Base-by-base conservation (phyloP, 2,329 filamentous ascomycete genomes). In the Teratosphaeria epicoccoides region DNA sequence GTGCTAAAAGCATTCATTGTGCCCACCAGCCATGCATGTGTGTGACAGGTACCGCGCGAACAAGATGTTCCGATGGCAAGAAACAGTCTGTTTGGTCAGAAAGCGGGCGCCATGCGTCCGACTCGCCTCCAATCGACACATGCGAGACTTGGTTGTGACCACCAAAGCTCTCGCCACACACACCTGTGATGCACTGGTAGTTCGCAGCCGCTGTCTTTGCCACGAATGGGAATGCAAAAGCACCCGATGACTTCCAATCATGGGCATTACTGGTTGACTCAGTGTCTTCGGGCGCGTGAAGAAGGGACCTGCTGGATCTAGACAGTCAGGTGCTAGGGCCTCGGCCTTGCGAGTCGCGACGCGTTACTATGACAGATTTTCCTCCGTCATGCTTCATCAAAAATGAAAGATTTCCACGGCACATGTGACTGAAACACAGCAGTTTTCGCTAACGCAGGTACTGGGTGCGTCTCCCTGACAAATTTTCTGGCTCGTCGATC, bases 391-490 rank as follows among this genome's bases (percentile, higher is more conserved):
- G 43, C 44, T 51, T 51, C 44, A 40, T 14, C 33, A 22, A 40
- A 40, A 40, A 40, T 17, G 33, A 40, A 20, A 47, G 37, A 47
- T 22, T 40, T 40, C 33, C 33, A 40, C 44, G 47, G 51, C 56
- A 51, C 46, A 43, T 46, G 49, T 48, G 53, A 48, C 33, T 59
- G 55, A 60, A 59, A 60, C 58, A 58, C 52, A 40, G 44, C 20
- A 47, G 46, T 23, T 29, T n/a, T 49, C 33, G 44, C 56, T 56
- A 56, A 51, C 49, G 52, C 54, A 57, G 51, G 55, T 47, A 57
- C 55, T 46, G 43, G 44, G 17, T 7, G 23, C 23, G 44, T 5
- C 23, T 46, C 44, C 20, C 44, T 10, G 44, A 24, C 44, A 46
- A 28, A 46, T 46, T 17, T 46, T 17, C 44, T 46, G 23, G 44